Evolutionary conservation across 2,329 filamentous ascomycete genomes (phyloP), one percentile per base, ranked within the genome.

Genomic region (Paraphaeosphaeria sporulosa): DNA sequence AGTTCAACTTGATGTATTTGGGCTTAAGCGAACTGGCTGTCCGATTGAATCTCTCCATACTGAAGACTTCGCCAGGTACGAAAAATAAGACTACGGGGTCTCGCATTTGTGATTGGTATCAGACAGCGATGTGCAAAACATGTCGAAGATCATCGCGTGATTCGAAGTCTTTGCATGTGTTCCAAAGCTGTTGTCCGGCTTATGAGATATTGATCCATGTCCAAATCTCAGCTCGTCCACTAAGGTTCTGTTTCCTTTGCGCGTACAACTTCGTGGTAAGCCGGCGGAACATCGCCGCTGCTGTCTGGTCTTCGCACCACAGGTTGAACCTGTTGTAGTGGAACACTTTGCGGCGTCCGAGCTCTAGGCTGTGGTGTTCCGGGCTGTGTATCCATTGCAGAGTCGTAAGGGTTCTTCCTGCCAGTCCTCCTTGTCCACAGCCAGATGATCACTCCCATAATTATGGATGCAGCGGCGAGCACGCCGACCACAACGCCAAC

Each of bases 401-500:
- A 15, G 6, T 21, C n/a, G 10, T 27, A 15, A 40, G 34, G 27
- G 8, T 30, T 48, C 34, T 44, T 54, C 12, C 6, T 43, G 15
- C 15, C 30, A 2, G 30, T 27, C 15, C 57, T 36, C 19, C 46
- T 54, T 32, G 30, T 59, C 57, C 51, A 54, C 12, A 54, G 6
- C 42, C 34, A 54, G 7, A 54, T 25, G 9, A 40, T 32, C 15
- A 54, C 13, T 32, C 52, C 21, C 43, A 47, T 40, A 43, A 59
- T 23, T n/a, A 54, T 15, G 12, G 47, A 36, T 9, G 34, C 34
- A 32, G 30, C 57, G 13, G 19, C 43, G 13, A 59, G 23, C 4
- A 59, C 57, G n/a, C 57, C 57, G 8, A 59, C 43, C 9, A 59
- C 57, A 17, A 59, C 57, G 12, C 57, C 57, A 12, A 59, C 42